Conservation (phyloP, 2,329 filamentous ascomycete species). For the Penicillium capsulatum region DNA sequence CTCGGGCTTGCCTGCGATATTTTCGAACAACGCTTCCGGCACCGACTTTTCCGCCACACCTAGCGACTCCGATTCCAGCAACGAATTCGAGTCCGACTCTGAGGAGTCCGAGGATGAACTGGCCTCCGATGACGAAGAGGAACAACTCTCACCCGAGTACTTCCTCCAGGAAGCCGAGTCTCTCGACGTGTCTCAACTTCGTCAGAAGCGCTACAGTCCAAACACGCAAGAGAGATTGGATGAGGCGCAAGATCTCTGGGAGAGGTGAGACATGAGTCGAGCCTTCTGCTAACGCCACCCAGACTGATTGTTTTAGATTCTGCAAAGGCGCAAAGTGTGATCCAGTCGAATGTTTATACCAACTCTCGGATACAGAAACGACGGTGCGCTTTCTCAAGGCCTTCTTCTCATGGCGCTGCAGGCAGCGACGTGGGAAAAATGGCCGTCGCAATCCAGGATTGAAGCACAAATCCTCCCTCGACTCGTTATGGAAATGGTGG, state of each 20-base stretch:
- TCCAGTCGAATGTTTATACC: conserved; percentile 11
- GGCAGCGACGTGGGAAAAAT: conserved; percentile 19
- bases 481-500: conserved; percentile 10
- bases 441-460: conserved; percentile 9
- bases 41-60: neutral
- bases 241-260: conserved; percentile 22
- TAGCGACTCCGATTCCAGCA: conserved; percentile 2
- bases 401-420: conserved; percentile 20
- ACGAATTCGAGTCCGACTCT: conserved; percentile 13
- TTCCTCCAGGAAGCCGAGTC: conserved; percentile 24
- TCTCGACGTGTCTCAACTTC: conserved; percentile 25
- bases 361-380: conserved; percentile 8
- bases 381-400: conserved; percentile 5
- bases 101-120: conserved; percentile 15
- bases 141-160: conserved; percentile 17
- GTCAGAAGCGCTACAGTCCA: conserved; percentile 27
- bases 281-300: neutral
- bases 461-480: conserved; percentile 8
- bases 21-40: neutral
- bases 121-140: conserved; percentile 8
- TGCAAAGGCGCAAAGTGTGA: conserved; percentile 1
- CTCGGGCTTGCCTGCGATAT: neutral
- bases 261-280: conserved; percentile 15
- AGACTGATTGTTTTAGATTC: neutral
- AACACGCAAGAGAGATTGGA: conserved; percentile 24